Percentiles rank a stretch among this genome's conserved stretches.
Conservation (phyloP, 225 moss, liverwort and hornwort genomes). For the Marchantia polymorpha region DNA sequence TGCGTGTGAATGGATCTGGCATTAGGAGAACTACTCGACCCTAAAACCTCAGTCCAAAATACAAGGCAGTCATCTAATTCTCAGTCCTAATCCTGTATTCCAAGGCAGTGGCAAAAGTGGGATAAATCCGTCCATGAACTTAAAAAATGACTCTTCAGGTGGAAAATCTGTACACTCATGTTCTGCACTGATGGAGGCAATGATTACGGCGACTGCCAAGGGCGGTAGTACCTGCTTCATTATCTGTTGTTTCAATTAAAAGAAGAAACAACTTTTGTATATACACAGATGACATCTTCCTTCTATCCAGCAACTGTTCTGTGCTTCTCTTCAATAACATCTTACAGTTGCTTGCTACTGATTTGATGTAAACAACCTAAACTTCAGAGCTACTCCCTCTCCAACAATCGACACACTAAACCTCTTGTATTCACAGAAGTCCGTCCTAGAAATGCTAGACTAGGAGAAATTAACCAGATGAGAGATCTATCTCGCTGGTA, state of each 20-base stretch:
- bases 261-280: conserved; percentile 2
- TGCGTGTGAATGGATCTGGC: too few relatives aligned
- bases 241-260: conserved; percentile 8
- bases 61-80: too few relatives aligned
- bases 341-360: background rate
- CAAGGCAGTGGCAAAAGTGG: background rate
- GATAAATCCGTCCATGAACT: background rate
- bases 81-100: background rate
- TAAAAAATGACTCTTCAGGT: background rate
- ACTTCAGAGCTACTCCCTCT: background rate
- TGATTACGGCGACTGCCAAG: background rate
- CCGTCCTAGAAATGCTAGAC: background rate
- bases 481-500: background rate
- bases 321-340: background rate
- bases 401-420: background rate
- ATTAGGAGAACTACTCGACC: too few relatives aligned
- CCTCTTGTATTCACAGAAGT: background rate
- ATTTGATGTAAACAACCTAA: background rate
- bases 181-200: background rate
- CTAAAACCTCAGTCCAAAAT: too few relatives aligned
- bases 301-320: background rate
- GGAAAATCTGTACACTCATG: background rate
- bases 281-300: background rate
- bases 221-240: conserved; percentile 3
- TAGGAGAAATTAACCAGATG: background rate